A percentile compares a stretch with the other conserved stretches of the same genome.
Conservation (phyloP, 352 stramenopile species). For the Thraustotheca clavata region DNA sequence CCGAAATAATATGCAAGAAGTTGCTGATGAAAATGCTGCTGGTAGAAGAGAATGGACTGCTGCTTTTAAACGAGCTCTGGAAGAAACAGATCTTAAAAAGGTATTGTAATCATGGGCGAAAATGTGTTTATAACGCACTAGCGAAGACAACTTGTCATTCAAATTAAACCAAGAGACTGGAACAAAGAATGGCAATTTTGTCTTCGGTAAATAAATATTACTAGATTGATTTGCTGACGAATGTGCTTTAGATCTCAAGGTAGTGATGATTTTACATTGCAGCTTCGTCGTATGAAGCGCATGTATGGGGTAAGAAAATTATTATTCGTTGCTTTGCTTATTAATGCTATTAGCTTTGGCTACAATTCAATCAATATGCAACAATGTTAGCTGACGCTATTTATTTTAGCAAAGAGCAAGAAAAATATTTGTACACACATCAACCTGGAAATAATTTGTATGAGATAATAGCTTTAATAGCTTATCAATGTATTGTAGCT, state of each 20-base stretch:
- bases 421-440: background rate
- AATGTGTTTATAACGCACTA: constrained; percentile 26
- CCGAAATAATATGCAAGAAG: constrained; percentile 16
- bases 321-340: background rate
- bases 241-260: background rate
- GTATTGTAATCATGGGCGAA: background rate
- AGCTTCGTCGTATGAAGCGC: constrained; percentile 20
- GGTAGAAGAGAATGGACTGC: constrained; percentile 58
- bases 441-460: background rate
- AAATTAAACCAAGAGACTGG: constrained; percentile 68
- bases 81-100: background rate
- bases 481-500: background rate
- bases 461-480: background rate
- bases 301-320: constrained; percentile 17
- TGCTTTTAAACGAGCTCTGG: constrained; percentile 43
- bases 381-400: constrained; percentile 18
- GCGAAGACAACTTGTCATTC: constrained; percentile 38
- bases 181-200: constrained; percentile 75
- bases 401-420: background rate
- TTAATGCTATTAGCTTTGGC: background rate
- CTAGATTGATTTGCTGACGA: background rate
- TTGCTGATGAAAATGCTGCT: constrained; percentile 52
- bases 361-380: constrained; percentile 22
- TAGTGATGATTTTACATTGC: constrained; percentile 10
- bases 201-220: constrained; percentile 20